These are phyloP conservation scores for Candida mattraensis DNA, from an alignment of 805 yeast genomes.

Conservation along the genomic window DNA sequence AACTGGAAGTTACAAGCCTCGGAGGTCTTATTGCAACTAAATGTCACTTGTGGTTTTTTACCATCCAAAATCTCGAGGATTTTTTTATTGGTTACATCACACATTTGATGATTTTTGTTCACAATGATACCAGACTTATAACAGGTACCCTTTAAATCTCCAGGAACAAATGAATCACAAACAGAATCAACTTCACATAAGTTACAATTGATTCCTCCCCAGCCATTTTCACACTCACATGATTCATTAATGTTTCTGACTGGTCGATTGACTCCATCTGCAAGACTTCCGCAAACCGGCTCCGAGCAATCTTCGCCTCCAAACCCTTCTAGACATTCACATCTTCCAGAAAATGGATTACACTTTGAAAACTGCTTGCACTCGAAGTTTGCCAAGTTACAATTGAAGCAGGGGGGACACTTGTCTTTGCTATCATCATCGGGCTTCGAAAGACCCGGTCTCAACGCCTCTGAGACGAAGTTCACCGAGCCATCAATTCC, in stretches of 20 bases:
- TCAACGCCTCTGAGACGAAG: too few species aligned
- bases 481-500: too few species aligned
- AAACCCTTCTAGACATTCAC: slow-evolving; percentile 90
- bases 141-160: slow-evolving; percentile 79
- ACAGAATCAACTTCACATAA: slow-evolving; percentile 71
- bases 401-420: slow-evolving; percentile 93
- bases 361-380: slow-evolving; percentile 92
- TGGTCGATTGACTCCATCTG: slow-evolving; percentile 67
- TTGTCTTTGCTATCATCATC: slow-evolving; percentile 31
- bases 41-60: slow-evolving; percentile 85
- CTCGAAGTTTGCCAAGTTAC: slow-evolving; percentile 85
- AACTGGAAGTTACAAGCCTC: slow-evolving; percentile 84
- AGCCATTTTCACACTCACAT: slow-evolving; percentile 81
- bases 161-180: slow-evolving; percentile 89
- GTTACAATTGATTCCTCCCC: slow-evolving; percentile 95
- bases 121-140: slow-evolving; percentile 83
- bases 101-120: slow-evolving; percentile 80
- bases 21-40: slow-evolving; percentile 73
- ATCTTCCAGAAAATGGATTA: slow-evolving; percentile 82
- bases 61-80: slow-evolving; percentile 80
- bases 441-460: too few species aligned
- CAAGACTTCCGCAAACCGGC: slow-evolving; percentile 83
- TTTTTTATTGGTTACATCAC: slow-evolving; percentile 90
- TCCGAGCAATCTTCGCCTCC: slow-evolving; percentile 91
- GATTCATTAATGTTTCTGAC: slow-evolving; percentile 48